phyloP scores from a whole-genome alignment of 1,284 basidiomycete genomes.

The Ganoderma multipileum region DNA sequence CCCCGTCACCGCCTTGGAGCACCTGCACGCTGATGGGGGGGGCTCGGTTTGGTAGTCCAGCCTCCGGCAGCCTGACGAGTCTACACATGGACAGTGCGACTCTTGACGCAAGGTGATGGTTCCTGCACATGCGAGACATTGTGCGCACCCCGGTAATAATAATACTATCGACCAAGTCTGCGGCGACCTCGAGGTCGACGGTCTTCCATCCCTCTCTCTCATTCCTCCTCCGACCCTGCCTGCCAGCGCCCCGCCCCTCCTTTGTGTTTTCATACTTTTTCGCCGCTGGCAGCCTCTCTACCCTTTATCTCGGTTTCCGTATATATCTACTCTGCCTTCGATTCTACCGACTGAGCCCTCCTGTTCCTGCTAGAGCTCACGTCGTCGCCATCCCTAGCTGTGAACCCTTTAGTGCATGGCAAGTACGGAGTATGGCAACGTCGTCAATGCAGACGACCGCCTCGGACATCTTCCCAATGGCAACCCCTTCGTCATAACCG shows the following conservation, averaged over 20 bases:
- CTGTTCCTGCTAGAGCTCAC: not conserved
- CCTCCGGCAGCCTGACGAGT: not conserved
- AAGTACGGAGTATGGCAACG: constrained; percentile 10
- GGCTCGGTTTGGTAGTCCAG: not conserved
- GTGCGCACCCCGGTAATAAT: not conserved
- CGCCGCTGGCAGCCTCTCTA: not conserved
- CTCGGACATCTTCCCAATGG: constrained; percentile 20
- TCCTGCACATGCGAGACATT: not conserved
- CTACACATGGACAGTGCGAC: not conserved
- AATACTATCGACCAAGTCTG: not conserved
- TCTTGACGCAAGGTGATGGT: not conserved
- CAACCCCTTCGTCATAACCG: constrained; percentile 10
- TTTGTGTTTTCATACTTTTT: no score
- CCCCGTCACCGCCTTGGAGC: not conserved
- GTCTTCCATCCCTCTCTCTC: constrained; percentile 1
- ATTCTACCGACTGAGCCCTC: not conserved
- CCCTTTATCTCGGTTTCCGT: not conserved
- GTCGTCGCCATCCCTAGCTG: not conserved
- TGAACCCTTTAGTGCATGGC: not conserved
- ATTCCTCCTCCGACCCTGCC: not conserved
- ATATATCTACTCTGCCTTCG: not conserved
- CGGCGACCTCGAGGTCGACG: not conserved
- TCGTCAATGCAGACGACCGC: constrained; percentile 18
- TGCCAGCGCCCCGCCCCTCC: not conserved
- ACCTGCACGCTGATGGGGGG: not conserved